These are phyloP conservation scores for Mrakia frigida DNA, from an alignment of 768 basidiomycete species.

Conservation along the genomic window DNA sequence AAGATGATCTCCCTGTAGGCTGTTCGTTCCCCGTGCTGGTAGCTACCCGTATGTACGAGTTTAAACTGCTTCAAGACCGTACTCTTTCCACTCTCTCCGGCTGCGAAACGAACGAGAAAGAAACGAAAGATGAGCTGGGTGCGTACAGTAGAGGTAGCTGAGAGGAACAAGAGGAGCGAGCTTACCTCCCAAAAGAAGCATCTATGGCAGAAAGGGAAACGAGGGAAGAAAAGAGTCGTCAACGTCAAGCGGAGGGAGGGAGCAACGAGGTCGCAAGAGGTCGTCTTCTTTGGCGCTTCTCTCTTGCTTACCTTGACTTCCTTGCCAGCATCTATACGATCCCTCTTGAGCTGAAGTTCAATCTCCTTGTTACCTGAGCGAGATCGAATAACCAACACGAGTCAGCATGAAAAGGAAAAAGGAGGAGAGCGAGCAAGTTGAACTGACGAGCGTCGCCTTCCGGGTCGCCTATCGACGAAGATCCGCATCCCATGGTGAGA, in stretches of 20 bases:
- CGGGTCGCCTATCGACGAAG: neutral
- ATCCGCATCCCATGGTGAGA: constrained; percentile 1
- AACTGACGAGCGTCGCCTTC: neutral
- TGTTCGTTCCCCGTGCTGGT: neutral
- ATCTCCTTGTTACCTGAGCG: constrained; percentile 18
- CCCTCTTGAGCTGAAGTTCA: constrained; percentile 18
- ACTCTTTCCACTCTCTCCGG: constrained; percentile 2
- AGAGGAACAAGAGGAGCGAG: neutral
- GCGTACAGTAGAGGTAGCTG: constrained; percentile 85
- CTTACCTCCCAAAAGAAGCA: neutral
- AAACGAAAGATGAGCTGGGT: constrained; percentile 77
- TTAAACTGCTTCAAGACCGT: constrained; percentile 23
- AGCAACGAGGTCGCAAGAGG: neutral
- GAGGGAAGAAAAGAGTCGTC: neutral
- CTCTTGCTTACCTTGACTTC: constrained; percentile 20
- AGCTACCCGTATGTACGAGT: neutral
- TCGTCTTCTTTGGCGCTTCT: too few relatives aligned
- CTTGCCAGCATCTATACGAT: constrained; percentile 4
- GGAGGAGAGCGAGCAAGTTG: neutral
- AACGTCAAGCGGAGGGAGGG: neutral
- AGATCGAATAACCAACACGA: neutral
- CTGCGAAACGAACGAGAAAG: neutral
- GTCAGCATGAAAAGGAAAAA: constrained; percentile 1
- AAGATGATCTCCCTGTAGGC: constrained; percentile 16
- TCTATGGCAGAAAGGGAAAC: neutral